These are phyloP conservation scores for Thuja plicata DNA, from an alignment of 83 land plant genomes.

Conservation along the genomic window DNA sequence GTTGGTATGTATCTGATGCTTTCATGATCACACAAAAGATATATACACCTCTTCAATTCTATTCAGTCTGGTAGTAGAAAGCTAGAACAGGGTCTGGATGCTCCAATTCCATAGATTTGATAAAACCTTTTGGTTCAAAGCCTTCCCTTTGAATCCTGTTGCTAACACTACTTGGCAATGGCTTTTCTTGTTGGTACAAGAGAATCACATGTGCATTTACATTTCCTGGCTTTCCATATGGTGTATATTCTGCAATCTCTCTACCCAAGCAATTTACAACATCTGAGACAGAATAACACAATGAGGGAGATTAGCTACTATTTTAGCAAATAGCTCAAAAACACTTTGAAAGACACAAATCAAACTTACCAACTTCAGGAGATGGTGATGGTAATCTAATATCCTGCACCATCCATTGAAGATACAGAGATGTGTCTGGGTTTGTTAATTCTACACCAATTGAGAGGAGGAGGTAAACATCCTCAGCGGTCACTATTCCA, in stretches of 20 bases:
- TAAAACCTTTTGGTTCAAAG: background rate
- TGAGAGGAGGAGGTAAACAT: background rate
- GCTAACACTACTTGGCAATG: background rate
- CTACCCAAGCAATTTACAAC: background rate
- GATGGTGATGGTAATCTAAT: background rate
- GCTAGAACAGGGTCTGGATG: background rate
- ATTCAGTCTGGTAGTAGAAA: background rate
- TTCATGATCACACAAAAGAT: background rate
- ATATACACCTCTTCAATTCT: background rate
- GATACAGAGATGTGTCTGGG: background rate
- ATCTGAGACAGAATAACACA: background rate
- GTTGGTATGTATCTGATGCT: background rate
- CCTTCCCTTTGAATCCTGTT: conserved; percentile 3
- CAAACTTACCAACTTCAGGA: background rate
- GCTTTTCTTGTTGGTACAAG: background rate
- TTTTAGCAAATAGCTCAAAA: background rate
- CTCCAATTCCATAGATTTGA: background rate
- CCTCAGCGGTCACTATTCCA: background rate
- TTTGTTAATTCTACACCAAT: background rate
- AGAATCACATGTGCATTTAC: background rate
- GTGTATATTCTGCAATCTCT: background rate
- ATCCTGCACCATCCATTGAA: conserved; percentile 1
- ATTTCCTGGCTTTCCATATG: background rate
- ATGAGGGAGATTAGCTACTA: background rate
- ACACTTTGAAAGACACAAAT: background rate